Evolutionary conservation across 495 filamentous ascomycete genomes (phyloP).

Genomic region (Penicillium salamii): DNA sequence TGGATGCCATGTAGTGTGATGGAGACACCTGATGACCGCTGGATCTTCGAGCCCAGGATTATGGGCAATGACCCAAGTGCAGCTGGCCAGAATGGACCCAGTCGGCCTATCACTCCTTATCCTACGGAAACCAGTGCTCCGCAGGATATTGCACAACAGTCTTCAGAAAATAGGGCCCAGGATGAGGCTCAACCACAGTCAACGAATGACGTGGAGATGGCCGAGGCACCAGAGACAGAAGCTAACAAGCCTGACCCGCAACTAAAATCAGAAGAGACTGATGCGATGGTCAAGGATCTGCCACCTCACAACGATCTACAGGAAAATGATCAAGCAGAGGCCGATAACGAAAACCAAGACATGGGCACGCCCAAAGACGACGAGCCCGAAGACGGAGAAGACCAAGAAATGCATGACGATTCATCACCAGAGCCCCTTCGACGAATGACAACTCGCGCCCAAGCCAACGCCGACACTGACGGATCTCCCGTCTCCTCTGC

Average conservation of each 20-base stretch:
- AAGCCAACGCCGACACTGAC: conserved; percentile 51
- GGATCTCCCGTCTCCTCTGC: conserved; percentile 46
- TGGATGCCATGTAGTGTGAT: conserved; percentile 70
- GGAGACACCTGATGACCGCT: conserved; percentile 35
- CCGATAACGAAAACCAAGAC: conserved; percentile 6
- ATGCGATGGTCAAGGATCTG: conserved; percentile 38
- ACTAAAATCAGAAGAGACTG: conserved; percentile 41
- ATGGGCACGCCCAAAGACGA: conserved; percentile 11
- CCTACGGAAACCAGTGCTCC: conserved; percentile 1
- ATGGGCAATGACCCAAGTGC: conserved; percentile 15
- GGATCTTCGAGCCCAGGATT: conserved; percentile 39
- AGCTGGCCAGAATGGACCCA: conserved; percentile 15
- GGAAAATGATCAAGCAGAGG: conserved; percentile 1
- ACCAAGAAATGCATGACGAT: conserved; percentile 40
- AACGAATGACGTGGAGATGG: conserved; percentile 45
- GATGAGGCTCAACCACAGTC: conserved; percentile 6
- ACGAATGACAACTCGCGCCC: conserved; percentile 69
- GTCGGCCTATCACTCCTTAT: conserved; percentile 9
- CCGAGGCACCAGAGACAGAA: conserved; percentile 23
- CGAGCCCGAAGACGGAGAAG: conserved; percentile 25
- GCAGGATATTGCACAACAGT: conserved; percentile 9
- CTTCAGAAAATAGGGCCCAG: conserved; percentile 3
- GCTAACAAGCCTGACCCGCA: not conserved
- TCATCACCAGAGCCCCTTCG: conserved; percentile 47
- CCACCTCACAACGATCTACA: conserved; percentile 26